A percentile compares a stretch with the other conserved stretches of the same genome.
phyloP scores from a whole-genome alignment of 2,329 filamentous ascomycete species.

The Didymella pomorum region DNA sequence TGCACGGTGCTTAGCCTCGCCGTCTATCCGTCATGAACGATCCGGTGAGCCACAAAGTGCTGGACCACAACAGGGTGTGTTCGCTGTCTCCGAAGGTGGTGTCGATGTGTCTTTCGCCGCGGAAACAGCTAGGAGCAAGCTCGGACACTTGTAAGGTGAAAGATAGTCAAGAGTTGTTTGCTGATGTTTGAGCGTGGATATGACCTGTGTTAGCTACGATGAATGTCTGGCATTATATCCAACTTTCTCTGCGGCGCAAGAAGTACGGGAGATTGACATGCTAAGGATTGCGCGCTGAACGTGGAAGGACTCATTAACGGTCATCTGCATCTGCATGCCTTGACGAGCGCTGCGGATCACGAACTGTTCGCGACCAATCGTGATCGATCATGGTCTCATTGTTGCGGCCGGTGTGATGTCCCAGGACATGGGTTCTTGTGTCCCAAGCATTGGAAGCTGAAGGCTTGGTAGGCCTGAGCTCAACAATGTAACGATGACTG shows the following conservation, averaged over 20 bases:
- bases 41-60: background rate
- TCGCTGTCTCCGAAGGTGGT: background rate
- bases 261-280: too few relatives aligned
- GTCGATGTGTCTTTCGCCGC: too few relatives aligned
- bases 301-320: too few relatives aligned
- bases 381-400: background rate
- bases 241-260: too few relatives aligned
- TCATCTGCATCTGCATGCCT: too few relatives aligned
- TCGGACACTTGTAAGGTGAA: too few relatives aligned
- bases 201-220: too few relatives aligned
- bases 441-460: background rate
- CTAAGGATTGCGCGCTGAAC: too few relatives aligned
- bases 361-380: background rate
- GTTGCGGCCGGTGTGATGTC: background rate
- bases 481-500: background rate
- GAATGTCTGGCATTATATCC: too few relatives aligned
- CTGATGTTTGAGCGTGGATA: too few relatives aligned
- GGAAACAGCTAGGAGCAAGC: too few relatives aligned
- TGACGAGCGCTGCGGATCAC: background rate
- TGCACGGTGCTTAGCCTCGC: slow-evolving; percentile 8
- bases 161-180: too few relatives aligned
- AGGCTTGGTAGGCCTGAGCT: background rate
- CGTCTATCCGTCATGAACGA: slow-evolving; percentile 1
- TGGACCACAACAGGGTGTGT: background rate
- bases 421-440: background rate